A percentile compares a stretch with the other conserved stretches of the same genome.
Conservation (phyloP, 176 grass and related monocot genomes). For the Calamus simplicifolius region DNA sequence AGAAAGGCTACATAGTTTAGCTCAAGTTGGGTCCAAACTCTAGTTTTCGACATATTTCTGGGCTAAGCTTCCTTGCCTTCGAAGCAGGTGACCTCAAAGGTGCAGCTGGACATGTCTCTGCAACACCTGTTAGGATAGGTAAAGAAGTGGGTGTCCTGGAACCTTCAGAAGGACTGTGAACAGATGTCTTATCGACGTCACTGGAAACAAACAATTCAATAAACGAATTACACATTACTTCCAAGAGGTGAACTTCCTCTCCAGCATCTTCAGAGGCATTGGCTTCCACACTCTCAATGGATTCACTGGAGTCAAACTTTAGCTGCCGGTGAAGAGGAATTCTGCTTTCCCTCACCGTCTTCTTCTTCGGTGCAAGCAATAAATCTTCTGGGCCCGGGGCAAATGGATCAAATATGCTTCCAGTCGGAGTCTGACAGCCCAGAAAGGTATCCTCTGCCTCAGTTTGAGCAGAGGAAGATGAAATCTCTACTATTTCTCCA, state of each 20-base stretch:
- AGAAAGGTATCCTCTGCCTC: constrained; percentile 6
- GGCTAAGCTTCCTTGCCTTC: constrained; percentile 29
- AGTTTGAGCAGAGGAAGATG: not conserved
- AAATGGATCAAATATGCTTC: constrained; percentile 25
- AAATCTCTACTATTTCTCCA: constrained; percentile 19
- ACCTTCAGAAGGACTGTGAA: constrained; percentile 5
- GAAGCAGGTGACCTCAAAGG: constrained; percentile 19
- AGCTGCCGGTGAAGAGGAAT: constrained; percentile 11
- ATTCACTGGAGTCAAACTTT: constrained; percentile 14
- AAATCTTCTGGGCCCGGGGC: constrained; percentile 23
- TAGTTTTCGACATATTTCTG: constrained; percentile 48
- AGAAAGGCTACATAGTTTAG: not conserved
- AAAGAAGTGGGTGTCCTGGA: constrained; percentile 38
- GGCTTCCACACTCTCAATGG: constrained; percentile 19
- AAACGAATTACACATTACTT: constrained; percentile 25
- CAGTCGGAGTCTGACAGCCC: constrained; percentile 15
- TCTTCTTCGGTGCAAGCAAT: constrained; percentile 14
- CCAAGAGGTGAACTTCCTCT: constrained; percentile 21
- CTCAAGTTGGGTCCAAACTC: constrained; percentile 25
- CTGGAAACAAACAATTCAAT: constrained; percentile 30
- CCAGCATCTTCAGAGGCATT: constrained; percentile 17
- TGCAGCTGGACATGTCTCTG: constrained; percentile 46
- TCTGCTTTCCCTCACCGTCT: constrained; percentile 10
- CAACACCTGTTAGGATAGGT: constrained; percentile 42
- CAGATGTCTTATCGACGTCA: constrained; percentile 18